Conservation (phyloP, 1,284 basidiomycete genomes). For the Peniophora sp. region DNA sequence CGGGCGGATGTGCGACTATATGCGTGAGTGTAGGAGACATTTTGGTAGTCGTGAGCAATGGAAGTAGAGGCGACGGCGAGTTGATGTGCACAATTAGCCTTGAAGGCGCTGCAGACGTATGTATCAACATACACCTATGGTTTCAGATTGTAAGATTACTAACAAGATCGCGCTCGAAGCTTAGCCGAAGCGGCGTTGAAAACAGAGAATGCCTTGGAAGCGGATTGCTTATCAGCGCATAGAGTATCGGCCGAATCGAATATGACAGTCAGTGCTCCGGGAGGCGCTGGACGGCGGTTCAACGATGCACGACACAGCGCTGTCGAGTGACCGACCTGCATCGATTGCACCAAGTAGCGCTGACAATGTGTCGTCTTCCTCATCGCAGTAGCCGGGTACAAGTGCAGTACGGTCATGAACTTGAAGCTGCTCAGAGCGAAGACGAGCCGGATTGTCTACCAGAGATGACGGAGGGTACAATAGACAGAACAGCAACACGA, state of each 20-base stretch:
- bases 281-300: conserved; percentile 20
- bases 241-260: conserved; percentile 66
- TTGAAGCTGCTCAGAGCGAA: conserved; percentile 21
- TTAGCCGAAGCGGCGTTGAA: conserved; percentile 36
- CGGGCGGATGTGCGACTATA: conserved; percentile 58
- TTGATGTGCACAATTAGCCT: conserved; percentile 61
- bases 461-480: conserved; percentile 47
- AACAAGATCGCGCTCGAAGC: conserved; percentile 40
- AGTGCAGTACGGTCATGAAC: conserved; percentile 44
- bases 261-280: conserved; percentile 43
- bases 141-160: conserved; percentile 12
- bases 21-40: conserved; percentile 64
- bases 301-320: neutral
- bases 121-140: no score
- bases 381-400: conserved; percentile 47
- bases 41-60: conserved; percentile 49
- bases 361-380: conserved; percentile 21
- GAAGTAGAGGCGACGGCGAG: conserved; percentile 41
- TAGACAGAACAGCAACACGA: conserved; percentile 49
- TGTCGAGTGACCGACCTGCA: neutral
- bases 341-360: neutral
- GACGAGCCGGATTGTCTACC: conserved; percentile 16
- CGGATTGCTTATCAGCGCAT: conserved; percentile 45
- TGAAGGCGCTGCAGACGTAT: conserved; percentile 55
- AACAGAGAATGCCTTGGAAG: conserved; percentile 42